Conservation (phyloP, 495 filamentous ascomycete genomes). For the Penicillium verhagenii region DNA sequence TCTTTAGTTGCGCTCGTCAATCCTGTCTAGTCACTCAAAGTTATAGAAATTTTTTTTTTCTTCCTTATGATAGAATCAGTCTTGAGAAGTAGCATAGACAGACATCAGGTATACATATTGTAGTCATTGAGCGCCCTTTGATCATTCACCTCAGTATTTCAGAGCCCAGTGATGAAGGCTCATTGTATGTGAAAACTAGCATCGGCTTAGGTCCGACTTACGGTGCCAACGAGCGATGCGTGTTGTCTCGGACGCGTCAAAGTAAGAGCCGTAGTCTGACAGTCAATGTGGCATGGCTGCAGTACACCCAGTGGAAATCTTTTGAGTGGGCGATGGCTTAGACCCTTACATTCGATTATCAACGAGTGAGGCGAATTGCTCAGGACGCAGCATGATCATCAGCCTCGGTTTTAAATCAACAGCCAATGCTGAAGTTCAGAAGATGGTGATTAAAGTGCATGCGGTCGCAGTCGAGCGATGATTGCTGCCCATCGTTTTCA, state of each 20-base stretch:
- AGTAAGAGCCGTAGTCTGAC: not conserved
- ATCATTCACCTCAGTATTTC: too few species aligned
- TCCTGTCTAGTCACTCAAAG: too few species aligned
- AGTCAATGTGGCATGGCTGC: not conserved
- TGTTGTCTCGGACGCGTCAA: not conserved
- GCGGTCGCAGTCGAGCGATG: not conserved
- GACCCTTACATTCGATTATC: not conserved
- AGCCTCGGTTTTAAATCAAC: not conserved
- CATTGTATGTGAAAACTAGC: not conserved
- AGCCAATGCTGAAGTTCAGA: not conserved
- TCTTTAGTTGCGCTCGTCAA: too few species aligned
- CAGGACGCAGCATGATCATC: not conserved
- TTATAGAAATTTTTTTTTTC: too few species aligned
- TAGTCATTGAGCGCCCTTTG: too few species aligned
- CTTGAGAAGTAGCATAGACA: too few species aligned
- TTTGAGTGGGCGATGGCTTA: not conserved
- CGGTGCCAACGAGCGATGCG: not conserved
- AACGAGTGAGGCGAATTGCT: not conserved
- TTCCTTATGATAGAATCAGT: too few species aligned
- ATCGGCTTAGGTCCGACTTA: not conserved
- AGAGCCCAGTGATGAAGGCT: not conserved
- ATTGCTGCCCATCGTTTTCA: not conserved
- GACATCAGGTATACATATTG: too few species aligned
- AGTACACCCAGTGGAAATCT: not conserved
- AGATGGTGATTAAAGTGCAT: not conserved